Evolutionary conservation across 2,329 filamentous ascomycete genomes (phyloP).

Genomic region (Lasiodiplodia sp.): DNA sequence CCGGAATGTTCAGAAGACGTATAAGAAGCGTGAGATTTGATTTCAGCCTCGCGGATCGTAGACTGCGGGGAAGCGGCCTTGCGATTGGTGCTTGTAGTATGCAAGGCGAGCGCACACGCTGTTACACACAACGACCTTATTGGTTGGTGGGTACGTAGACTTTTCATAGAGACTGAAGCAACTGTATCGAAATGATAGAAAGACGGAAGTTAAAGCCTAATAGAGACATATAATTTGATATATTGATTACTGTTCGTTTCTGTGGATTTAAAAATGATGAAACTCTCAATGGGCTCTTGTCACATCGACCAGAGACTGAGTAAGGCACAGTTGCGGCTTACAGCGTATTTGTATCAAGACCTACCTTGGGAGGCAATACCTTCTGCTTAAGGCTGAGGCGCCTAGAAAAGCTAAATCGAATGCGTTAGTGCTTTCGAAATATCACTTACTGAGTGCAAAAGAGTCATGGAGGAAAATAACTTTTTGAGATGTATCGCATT

Average conservation of each 20-base stretch:
- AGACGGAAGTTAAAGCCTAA: neutral
- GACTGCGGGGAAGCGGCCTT: neutral
- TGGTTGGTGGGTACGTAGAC: neutral
- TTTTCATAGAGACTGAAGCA: neutral
- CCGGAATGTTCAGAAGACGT: too few relatives aligned
- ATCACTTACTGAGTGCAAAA: conserved; percentile 5
- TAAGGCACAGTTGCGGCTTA: neutral
- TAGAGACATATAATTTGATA: neutral
- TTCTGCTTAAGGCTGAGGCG: neutral
- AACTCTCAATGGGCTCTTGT: neutral
- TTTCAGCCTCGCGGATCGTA: neutral
- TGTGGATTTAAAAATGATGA: too few relatives aligned
- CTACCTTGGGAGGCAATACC: neutral
- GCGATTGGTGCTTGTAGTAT: neutral
- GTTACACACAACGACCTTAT: neutral
- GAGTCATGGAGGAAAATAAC: neutral
- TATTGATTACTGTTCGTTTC: neutral
- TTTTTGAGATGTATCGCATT: conserved; percentile 21
- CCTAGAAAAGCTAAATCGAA: neutral
- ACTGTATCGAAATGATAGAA: neutral
- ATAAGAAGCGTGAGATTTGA: neutral
- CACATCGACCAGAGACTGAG: neutral
- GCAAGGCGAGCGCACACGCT: neutral
- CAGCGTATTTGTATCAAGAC: neutral
- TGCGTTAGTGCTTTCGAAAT: neutral